Percentiles rank a stretch among this genome's conserved stretches.
phyloP scores from a whole-genome alignment of 257 asterid genomes.

The Jacaranda mimosifolia region DNA sequence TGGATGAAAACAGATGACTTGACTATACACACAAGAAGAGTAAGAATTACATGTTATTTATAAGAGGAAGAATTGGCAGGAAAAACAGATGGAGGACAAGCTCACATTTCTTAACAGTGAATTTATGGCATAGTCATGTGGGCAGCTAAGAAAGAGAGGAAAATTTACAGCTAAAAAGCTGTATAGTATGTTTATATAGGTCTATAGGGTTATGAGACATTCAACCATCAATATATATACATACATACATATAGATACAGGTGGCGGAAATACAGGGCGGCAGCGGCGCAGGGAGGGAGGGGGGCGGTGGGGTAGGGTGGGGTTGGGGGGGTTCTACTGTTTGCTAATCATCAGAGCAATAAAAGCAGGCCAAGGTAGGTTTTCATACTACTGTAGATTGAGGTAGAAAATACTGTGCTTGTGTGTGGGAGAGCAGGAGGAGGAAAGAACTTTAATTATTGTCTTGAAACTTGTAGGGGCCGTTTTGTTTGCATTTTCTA shows the following conservation, averaged over 20 bases:
- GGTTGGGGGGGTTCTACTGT: conserved; percentile 5
- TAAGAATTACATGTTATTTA: conserved; percentile 36
- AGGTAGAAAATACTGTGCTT: conserved; percentile 21
- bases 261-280: not conserved
- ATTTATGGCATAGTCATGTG: conserved; percentile 53
- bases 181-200: not conserved
- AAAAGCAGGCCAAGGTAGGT: conserved; percentile 28
- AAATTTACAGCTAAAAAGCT: conserved; percentile 36
- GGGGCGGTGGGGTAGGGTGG: not conserved
- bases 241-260: not conserved
- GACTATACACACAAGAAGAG: not conserved
- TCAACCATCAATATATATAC: not conserved
- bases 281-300: not conserved
- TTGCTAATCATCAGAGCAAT: conserved; percentile 39
- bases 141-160: conserved; percentile 40
- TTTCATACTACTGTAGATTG: conserved; percentile 1
- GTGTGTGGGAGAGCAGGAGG: not conserved
- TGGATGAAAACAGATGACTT: conserved; percentile 1
- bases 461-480: not conserved
- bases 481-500: not conserved
- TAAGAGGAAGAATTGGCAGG: conserved; percentile 31
- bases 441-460: conserved; percentile 10
- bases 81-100: conserved; percentile 21
- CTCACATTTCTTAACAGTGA: conserved; percentile 57
- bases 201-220: not conserved